Base-by-base conservation (phyloP, 495 filamentous ascomycete species). In the Penicillium samsonianum region DNA sequence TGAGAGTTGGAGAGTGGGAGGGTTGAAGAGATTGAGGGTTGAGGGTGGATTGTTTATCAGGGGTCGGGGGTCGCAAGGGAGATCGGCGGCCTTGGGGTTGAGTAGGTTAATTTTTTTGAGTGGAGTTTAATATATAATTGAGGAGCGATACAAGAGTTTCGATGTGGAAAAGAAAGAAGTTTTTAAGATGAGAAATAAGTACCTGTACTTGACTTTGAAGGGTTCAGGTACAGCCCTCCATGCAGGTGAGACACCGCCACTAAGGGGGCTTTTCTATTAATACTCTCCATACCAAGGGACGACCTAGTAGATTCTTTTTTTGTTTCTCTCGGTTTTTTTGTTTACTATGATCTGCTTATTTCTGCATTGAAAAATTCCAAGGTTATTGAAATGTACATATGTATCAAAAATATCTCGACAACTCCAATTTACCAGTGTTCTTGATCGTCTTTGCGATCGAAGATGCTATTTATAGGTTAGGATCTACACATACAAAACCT, bases 51-150 rank as follows among this genome's bases (percentile, higher is more conserved):
- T 53, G 37, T 53, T 53, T 42, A 53, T 53, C 35, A 51, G 31
- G 35, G 17, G 22, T 10, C 16, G 37, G 25, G 28, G 41, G 59
- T 53, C 41, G 60, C 57, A 63, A 59, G 57, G 57, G 57, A 60
- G 65, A 65, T 67, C 55, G 61, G 55, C 55, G n/a, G 25, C 7
- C 9, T 45, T 37, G 23, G 12, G 35, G 6, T 14, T 6, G 14
- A 45, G 20, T 19, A n/a, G n/a, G 43, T 14, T 23, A 23, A 28
- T 25, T 41, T 47, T 30, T 11, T 43, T 31, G 30, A 35, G 22
- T n/a, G 40, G 14, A 42, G 9, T 44, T 17, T 9, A 14, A 26
- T 41, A 40, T 26, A 4, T 25, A 52, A 38, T 41, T 23, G 31
- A 47, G 16, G 9, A 38, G 38, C 4, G 22, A 14, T n/a, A 47